These are phyloP conservation scores for Chionographis japonica DNA, from an alignment of 106 monocot genomes.

Conservation along the genomic window DNA sequence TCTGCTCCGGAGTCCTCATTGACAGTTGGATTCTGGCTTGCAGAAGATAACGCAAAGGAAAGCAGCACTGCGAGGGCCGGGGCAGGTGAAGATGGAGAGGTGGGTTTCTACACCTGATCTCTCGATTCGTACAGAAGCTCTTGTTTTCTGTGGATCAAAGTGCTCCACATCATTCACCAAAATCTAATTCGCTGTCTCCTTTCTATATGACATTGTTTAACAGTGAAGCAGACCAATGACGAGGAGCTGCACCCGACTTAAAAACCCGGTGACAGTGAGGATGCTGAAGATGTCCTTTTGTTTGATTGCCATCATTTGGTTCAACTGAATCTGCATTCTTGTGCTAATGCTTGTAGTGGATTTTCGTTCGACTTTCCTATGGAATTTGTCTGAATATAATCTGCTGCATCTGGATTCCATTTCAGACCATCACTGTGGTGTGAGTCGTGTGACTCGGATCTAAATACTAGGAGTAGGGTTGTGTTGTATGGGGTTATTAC, in stretches of 20 bases:
- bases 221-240: too few species aligned
- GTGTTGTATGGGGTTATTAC: too few species aligned
- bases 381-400: background rate
- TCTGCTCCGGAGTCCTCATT: too few species aligned
- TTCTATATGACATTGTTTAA: background rate
- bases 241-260: too few species aligned
- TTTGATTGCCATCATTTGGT: background rate
- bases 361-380: background rate
- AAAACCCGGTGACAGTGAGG: too few species aligned
- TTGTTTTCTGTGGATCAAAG: too few species aligned
- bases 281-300: too few species aligned
- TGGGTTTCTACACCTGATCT: background rate
- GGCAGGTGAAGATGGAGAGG: constrained; percentile 17
- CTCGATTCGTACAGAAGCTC: too few species aligned
- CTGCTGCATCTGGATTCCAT: background rate
- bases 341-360: background rate
- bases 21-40: background rate
- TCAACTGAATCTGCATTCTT: background rate
- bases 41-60: background rate
- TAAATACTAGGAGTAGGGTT: too few species aligned
- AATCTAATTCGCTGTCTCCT: background rate
- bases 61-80: constrained; percentile 8
- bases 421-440: too few species aligned
- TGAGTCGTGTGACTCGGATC: too few species aligned
- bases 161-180: too few species aligned